phyloP scores from a whole-genome alignment of 176 grass and related monocot genomes.

The Otatea glauca region DNA sequence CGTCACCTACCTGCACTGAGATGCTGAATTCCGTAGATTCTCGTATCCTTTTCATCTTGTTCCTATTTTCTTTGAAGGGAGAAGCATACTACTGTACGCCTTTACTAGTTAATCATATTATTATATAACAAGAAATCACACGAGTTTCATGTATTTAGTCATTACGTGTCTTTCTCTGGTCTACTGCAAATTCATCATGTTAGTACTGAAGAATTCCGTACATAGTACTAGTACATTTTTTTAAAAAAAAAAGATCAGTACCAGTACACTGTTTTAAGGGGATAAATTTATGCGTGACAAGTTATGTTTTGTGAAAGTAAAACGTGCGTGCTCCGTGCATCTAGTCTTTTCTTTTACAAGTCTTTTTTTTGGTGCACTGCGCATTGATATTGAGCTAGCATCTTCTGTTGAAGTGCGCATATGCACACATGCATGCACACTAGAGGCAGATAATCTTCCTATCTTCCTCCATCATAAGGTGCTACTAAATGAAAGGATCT shows the following conservation, averaged over 20 bases:
- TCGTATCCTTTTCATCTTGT: neutral
- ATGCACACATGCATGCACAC: neutral
- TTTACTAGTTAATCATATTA: neutral
- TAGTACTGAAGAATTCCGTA: neutral
- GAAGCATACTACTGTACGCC: neutral
- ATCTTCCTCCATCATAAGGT: too few species aligned
- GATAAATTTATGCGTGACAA: neutral
- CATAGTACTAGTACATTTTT: neutral
- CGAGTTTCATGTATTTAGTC: neutral
- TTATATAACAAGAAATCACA: neutral
- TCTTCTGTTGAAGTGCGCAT: neutral
- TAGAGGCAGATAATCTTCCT: neutral
- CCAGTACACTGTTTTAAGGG: neutral
- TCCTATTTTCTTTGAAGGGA: neutral
- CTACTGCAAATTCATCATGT: neutral
- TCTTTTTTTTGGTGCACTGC: neutral
- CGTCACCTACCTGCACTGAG: slow-evolving; percentile 1
- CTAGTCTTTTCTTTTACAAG: neutral
- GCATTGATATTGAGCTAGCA: neutral
- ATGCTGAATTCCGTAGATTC: neutral
- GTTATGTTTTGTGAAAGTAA: neutral
- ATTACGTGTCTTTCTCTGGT: neutral
- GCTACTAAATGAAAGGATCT: too few species aligned
- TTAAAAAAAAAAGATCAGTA: neutral
- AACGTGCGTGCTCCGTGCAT: neutral